Percentiles rank a stretch among this genome's conserved stretches.
phyloP scores from a whole-genome alignment of 176 grass and related monocot species.

The Rhynchospora tenuis region DNA sequence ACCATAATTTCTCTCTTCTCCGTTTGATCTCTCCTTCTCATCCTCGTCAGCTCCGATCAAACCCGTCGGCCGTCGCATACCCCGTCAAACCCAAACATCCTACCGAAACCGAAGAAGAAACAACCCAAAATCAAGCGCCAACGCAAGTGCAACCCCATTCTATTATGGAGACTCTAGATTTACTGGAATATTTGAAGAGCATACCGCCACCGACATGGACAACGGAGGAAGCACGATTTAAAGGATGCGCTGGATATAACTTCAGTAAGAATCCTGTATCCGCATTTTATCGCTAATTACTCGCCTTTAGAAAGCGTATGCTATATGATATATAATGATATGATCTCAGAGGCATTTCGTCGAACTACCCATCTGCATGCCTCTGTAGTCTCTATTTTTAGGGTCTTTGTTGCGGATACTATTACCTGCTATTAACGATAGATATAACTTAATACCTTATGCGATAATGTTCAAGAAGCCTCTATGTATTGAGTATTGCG shows the following conservation, averaged over 20 bases:
- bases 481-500: conserved; percentile 30
- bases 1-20: conserved; percentile 18
- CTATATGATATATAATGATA: neutral
- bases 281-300: neutral
- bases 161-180: neutral
- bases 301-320: neutral
- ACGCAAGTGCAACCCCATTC: neutral
- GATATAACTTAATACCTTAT: neutral
- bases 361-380: neutral
- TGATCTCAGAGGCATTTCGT: neutral
- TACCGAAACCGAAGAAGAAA: conserved; percentile 33
- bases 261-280: conserved; percentile 16
- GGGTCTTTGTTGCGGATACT: neutral
- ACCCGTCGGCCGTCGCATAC: conserved; percentile 77
- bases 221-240: conserved; percentile 54
- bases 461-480: neutral
- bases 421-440: neutral
- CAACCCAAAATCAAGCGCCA: conserved; percentile 15
- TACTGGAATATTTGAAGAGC: too few species aligned
- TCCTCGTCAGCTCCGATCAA: conserved; percentile 43
- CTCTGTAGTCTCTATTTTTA: neutral
- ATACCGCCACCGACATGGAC: conserved; percentile 49
- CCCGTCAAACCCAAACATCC: conserved; percentile 46
- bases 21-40: conserved; percentile 31
- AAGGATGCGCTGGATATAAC: conserved; percentile 52